Conservation (phyloP, 192 early-diverging fungal genomes). For the Geranomyces variabilis region DNA sequence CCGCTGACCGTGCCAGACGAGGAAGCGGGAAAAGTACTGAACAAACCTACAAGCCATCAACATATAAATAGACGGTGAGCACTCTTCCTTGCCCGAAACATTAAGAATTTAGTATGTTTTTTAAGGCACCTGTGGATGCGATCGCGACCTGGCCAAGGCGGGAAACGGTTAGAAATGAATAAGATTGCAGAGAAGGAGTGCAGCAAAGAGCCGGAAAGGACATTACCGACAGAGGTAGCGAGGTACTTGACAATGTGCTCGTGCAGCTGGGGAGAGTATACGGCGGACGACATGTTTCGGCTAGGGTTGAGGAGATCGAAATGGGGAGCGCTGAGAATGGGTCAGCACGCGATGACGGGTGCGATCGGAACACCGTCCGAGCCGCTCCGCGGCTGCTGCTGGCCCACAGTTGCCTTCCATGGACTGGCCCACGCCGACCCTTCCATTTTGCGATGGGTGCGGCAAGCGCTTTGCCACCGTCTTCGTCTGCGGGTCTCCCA, state of each 20-base stretch:
- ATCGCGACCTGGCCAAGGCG: constrained; percentile 40
- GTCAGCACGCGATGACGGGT: too few relatives aligned
- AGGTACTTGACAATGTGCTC: constrained; percentile 49
- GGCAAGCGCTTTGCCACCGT: too few relatives aligned
- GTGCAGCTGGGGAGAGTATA: constrained; percentile 14
- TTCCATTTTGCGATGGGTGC: too few relatives aligned
- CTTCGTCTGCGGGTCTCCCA: too few relatives aligned
- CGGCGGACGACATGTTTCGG: too few relatives aligned
- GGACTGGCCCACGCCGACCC: too few relatives aligned
- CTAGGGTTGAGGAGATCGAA: too few relatives aligned
- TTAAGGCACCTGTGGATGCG: constrained; percentile 45
- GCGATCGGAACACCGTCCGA: too few relatives aligned
- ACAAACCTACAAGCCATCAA: constrained; percentile 64
- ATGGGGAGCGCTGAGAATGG: too few relatives aligned
- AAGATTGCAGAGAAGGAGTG: not conserved
- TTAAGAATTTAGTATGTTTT: too few relatives aligned
- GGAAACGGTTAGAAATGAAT: not conserved
- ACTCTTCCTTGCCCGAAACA: not conserved
- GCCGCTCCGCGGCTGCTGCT: too few relatives aligned
- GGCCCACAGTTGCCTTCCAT: too few relatives aligned
- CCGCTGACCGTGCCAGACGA: constrained; percentile 61
- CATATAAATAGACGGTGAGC: not conserved
- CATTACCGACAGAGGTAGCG: constrained; percentile 41
- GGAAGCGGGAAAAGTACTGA: constrained; percentile 86
- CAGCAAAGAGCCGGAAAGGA: not conserved